Evolutionary conservation across 108 stramenopile species (phyloP).

Genomic region (Discostella stelligeroides): DNA sequence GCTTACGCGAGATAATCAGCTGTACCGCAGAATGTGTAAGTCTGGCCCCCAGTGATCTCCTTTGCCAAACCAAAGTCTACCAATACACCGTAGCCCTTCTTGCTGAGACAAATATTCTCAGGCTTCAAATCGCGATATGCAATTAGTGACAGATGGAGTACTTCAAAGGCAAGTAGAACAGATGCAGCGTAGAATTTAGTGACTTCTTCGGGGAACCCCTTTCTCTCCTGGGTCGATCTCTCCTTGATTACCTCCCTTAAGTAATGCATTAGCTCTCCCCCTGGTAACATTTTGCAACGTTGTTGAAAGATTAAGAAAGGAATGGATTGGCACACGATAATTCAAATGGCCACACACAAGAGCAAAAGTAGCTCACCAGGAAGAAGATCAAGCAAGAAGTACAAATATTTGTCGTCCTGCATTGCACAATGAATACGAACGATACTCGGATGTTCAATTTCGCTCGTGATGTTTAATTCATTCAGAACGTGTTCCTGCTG

Average conservation of each 20-base stretch:
- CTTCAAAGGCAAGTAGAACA: constrained; percentile 66
- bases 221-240: constrained; percentile 28
- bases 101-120: constrained; percentile 64
- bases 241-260: constrained; percentile 15
- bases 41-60: constrained; percentile 52
- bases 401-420: constrained; percentile 59
- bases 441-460: constrained; percentile 62
- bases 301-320: background rate
- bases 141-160: constrained; percentile 65
- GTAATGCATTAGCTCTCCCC: constrained; percentile 26
- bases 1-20: constrained; percentile 66
- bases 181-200: constrained; percentile 75
- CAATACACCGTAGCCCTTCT: constrained; percentile 55
- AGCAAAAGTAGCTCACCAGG: constrained; percentile 54
- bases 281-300: background rate
- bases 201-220: constrained; percentile 34
- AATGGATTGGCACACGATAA: too few species aligned
- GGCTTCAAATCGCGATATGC: constrained; percentile 74
- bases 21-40: constrained; percentile 64
- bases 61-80: constrained; percentile 75
- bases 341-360: too few species aligned
- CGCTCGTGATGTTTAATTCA: constrained; percentile 49
- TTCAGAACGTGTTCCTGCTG: constrained; percentile 62
- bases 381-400: constrained; percentile 66
- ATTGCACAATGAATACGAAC: constrained; percentile 55